Evolutionary conservation across 192 early-diverging fungal genomes (phyloP).

Genomic region (Phlyctochytrium bullatum): DNA sequence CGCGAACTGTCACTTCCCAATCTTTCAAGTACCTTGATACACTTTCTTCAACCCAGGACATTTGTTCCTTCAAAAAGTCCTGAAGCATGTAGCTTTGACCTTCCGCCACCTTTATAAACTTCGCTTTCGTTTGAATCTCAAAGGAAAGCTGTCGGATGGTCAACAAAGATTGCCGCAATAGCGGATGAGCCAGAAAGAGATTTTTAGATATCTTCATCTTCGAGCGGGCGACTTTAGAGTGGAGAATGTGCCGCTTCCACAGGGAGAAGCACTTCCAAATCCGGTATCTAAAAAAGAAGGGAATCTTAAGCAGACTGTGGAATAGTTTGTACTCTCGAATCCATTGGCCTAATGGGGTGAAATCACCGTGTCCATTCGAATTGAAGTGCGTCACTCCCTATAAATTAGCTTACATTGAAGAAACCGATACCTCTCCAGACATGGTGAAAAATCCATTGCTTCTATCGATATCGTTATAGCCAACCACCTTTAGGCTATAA

Average conservation of each 20-base stretch:
- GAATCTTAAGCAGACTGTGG: slow-evolving; percentile 48
- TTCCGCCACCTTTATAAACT: slow-evolving; percentile 35
- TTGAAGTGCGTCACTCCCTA: slow-evolving; percentile 57
- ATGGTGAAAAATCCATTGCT: slow-evolving; percentile 48
- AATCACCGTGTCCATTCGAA: slow-evolving; percentile 45
- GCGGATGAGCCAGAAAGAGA: slow-evolving; percentile 51
- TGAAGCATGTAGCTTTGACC: slow-evolving; percentile 36
- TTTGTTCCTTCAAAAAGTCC: slow-evolving; percentile 49
- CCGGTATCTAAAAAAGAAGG: slow-evolving; percentile 55
- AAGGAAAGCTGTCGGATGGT: slow-evolving; percentile 33
- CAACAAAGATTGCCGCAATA: slow-evolving; percentile 39
- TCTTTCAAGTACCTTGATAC: slow-evolving; percentile 25
- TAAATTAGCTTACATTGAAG: slow-evolving; percentile 6
- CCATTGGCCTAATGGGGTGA: slow-evolving; percentile 55
- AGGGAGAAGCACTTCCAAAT: slow-evolving; percentile 59
- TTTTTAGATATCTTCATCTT: slow-evolving; percentile 36
- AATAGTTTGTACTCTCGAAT: slow-evolving; percentile 52
- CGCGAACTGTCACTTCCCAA: slow-evolving; percentile 37
- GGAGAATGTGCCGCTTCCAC: slow-evolving; percentile 49
- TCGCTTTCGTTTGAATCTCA: slow-evolving; percentile 22
- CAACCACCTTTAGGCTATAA: slow-evolving; percentile 51
- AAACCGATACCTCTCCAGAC: slow-evolving; percentile 12
- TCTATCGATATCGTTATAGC: slow-evolving; percentile 43
- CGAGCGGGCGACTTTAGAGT: slow-evolving; percentile 42
- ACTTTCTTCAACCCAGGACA: slow-evolving; percentile 39